Conservation (phyloP, 2,329 filamentous ascomycete species). For the Didymellaceae sp. region DNA sequence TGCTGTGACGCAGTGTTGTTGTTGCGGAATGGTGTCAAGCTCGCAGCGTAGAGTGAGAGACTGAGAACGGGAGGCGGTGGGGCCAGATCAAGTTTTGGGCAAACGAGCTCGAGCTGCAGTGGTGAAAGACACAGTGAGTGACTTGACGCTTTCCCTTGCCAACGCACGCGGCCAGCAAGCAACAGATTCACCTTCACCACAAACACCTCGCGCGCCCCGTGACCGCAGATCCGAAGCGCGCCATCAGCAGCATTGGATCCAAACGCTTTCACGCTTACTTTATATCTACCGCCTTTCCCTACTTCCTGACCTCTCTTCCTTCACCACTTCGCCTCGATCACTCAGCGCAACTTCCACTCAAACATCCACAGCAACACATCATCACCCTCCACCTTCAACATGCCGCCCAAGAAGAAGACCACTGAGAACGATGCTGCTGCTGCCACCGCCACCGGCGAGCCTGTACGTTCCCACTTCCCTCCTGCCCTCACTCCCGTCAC, state of each 20-base stretch:
- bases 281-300: too few relatives aligned
- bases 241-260: not conserved
- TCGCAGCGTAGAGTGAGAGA: not conserved
- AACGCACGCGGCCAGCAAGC: not conserved
- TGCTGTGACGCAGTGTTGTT: not conserved
- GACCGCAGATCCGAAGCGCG: not conserved
- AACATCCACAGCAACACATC: not conserved
- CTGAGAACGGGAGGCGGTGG: not conserved
- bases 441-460: not conserved
- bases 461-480: not conserved
- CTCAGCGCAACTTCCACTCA: not conserved
- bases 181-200: slow-evolving; percentile 5
- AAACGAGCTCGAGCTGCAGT: too few relatives aligned
- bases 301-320: too few relatives aligned
- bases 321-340: too few relatives aligned
- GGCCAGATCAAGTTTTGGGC: too few relatives aligned
- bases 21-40: not conserved
- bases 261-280: not conserved
- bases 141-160: not conserved
- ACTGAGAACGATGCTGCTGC: not conserved
- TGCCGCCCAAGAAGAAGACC: slow-evolving; percentile 10
- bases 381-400: not conserved
- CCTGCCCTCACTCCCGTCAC: too few relatives aligned
- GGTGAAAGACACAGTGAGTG: not conserved
- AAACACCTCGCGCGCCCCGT: not conserved